These are phyloP conservation scores for Castanea sativa DNA, from an alignment of 306 rosid genomes.

Conservation along the genomic window DNA sequence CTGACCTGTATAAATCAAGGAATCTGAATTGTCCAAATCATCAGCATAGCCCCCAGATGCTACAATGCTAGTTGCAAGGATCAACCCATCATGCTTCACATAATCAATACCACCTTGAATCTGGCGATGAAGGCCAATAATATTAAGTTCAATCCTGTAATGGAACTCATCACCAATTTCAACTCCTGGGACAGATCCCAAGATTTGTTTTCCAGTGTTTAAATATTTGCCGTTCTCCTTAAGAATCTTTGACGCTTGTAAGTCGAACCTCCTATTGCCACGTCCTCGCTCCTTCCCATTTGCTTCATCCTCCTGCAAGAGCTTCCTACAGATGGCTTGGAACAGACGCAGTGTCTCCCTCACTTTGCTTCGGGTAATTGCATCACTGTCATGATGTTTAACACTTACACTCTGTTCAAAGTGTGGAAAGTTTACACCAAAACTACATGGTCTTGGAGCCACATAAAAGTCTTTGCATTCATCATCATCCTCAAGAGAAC, in stretches of 20 bases:
- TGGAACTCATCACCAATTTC: conserved; percentile 96
- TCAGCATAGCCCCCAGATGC: conserved; percentile 86
- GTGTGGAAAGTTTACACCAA: conserved; percentile 49
- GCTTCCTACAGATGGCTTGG: conserved; percentile 72
- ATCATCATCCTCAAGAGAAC: conserved; percentile 19
- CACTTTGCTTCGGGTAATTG: conserved; percentile 55
- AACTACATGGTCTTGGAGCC: conserved; percentile 23
- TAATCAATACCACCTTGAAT: conserved; percentile 84
- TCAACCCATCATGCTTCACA: conserved; percentile 42
- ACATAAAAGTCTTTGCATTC: conserved; percentile 14
- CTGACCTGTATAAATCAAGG: conserved; percentile 76
- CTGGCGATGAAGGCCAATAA: conserved; percentile 80
- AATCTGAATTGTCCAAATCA: conserved; percentile 63
- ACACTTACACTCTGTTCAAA: conserved; percentile 29
- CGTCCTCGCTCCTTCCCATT: conserved; percentile 34
- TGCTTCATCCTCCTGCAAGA: conserved; percentile 71
- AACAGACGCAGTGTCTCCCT: conserved; percentile 71
- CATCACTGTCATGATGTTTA: conserved; percentile 24
- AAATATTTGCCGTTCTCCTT: conserved; percentile 53
- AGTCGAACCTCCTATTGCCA: conserved; percentile 50
- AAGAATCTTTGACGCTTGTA: conserved; percentile 49
- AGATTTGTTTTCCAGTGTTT: conserved; percentile 58
- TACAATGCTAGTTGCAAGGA: conserved; percentile 80
- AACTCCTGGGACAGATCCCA: conserved; percentile 82
- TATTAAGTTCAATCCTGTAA: conserved; percentile 72